These are phyloP conservation scores for Pseudevernia furfuracea DNA, from an alignment of 495 filamentous ascomycete genomes.

Conservation along the genomic window DNA sequence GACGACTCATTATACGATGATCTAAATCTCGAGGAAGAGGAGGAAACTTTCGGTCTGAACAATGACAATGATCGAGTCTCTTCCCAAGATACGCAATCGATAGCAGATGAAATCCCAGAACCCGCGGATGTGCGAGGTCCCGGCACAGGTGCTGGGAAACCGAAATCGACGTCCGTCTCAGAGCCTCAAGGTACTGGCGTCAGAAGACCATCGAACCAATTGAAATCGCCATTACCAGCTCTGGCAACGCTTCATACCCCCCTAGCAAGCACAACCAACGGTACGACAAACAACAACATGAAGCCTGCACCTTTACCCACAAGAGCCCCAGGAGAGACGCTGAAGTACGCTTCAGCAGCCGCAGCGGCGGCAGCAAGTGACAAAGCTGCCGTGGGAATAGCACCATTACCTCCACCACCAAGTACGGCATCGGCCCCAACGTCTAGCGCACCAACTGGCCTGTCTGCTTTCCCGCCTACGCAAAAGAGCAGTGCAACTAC, in stretches of 20 bases:
- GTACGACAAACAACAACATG: constrained; percentile 62
- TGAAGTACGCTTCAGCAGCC: constrained; percentile 95
- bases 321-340: constrained; percentile 74
- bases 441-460: constrained; percentile 35
- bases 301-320: constrained; percentile 87
- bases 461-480: constrained; percentile 37
- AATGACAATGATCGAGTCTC: constrained; percentile 79
- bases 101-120: constrained; percentile 75
- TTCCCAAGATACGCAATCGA: constrained; percentile 89
- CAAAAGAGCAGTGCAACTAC: constrained; percentile 44
- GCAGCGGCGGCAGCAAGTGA: constrained; percentile 91
- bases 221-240: constrained; percentile 88
- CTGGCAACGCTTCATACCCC: constrained; percentile 76
- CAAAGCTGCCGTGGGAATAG: constrained; percentile 80
- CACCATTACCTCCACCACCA: constrained; percentile 82
- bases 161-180: constrained; percentile 39
- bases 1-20: constrained; percentile 96
- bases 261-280: constrained; percentile 29
- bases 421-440: constrained; percentile 14
- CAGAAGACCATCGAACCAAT: constrained; percentile 77
- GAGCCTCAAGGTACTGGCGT: constrained; percentile 46
- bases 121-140: constrained; percentile 37
- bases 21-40: constrained; percentile 79
- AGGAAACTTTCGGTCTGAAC: constrained; percentile 76
- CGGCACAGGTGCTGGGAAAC: constrained; percentile 42